Base-by-base conservation (phyloP, 192 early-diverging fungal genomes). In the Oehlia diaphana region DNA sequence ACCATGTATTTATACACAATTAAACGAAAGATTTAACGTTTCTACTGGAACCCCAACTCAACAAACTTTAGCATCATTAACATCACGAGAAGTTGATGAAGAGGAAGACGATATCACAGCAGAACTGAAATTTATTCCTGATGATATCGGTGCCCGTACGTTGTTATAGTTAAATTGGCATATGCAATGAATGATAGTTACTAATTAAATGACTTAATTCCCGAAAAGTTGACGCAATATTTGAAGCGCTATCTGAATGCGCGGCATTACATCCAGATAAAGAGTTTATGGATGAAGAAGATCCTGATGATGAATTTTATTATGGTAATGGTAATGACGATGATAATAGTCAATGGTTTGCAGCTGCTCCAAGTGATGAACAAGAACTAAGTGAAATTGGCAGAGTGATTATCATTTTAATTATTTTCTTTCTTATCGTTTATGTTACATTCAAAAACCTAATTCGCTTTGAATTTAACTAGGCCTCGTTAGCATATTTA, bases 191-290 rank as follows among this genome's bases (percentile, higher is more conserved):
- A 2, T 53, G 44, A 31, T 53, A 61, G 14, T 76, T 44, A 70
- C 31, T 16, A 50, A 50, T 33, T 66, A 37, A 28, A 23, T 78
- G 63, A 58, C 31, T 76, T 33, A 21, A 9, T 74, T 31, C 13
- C n/a, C 1, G 4, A n/a, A 9, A 76, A 92, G 91, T 92, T 81
- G 92, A 92, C 35, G 77, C 81, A 21, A 85, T 92, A 14, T 92
- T 85, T 86, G 81, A 88, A 65, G 90, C 89, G 13, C 64, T 92
- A 47, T 85, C 89, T 31, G 83, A 90, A 21, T 92, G 92, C 77
- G 88, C 90, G 6, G 86, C 88, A 8, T 80, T 91, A 3, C 90
- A 92, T 76, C 92, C 92, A 14, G 92, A 92, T 76, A 81, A 86
- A 64, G 85, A 88, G 61, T 81, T 77, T 35, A 82, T 79, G 72